Evolutionary conservation across 1,139 yeast species (phyloP).

Genomic region (Yamadazyma sp.): DNA sequence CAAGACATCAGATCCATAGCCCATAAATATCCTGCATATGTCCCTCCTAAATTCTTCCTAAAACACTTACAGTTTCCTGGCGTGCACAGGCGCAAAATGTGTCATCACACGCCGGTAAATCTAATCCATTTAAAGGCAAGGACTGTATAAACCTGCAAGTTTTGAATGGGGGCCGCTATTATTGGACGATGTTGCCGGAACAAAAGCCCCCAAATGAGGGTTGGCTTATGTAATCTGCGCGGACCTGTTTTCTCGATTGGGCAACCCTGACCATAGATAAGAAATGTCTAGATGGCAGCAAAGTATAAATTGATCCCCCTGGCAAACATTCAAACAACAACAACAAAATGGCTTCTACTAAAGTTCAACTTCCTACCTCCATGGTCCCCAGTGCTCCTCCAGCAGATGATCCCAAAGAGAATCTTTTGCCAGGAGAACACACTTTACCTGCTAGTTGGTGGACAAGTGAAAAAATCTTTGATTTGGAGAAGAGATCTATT

Average conservation of each 20-base stretch:
- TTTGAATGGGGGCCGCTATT: too few relatives aligned
- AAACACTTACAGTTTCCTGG: not conserved
- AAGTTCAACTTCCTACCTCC: slow-evolving; percentile 13
- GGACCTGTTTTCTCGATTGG: slow-evolving; percentile 8
- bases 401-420: slow-evolving; percentile 16
- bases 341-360: slow-evolving; percentile 6
- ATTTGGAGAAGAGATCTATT: slow-evolving; percentile 55
- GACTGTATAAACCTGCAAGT: not conserved
- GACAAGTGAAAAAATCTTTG: slow-evolving; percentile 57
- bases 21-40: not conserved
- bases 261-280: slow-evolving; percentile 14
- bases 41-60: not conserved
- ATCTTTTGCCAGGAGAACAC: slow-evolving; percentile 45
- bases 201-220: not conserved
- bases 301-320: slow-evolving; percentile 5
- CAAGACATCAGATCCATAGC: not conserved
- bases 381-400: slow-evolving; percentile 28
- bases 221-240: not conserved
- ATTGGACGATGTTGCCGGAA: not conserved
- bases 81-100: too few relatives aligned
- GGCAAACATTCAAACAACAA: not conserved
- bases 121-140: slow-evolving; percentile 3
- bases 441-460: slow-evolving; percentile 68
- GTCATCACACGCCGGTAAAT: too few relatives aligned
- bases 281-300: not conserved